Evolutionary conservation across 2,329 filamentous ascomycete species (phyloP).

Genomic region (Ophioceras dolichostomum): DNA sequence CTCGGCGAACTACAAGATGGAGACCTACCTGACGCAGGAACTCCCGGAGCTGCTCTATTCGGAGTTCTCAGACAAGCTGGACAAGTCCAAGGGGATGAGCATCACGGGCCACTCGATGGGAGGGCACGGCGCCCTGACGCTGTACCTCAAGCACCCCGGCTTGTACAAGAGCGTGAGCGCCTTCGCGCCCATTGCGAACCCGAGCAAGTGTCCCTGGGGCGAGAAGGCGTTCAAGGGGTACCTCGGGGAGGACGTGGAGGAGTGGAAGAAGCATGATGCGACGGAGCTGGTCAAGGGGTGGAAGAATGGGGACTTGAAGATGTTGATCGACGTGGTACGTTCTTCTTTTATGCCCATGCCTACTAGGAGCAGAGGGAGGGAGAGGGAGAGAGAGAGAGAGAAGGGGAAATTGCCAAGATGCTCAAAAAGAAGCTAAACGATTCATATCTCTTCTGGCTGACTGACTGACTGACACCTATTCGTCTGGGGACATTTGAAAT

Average conservation of each 20-base stretch:
- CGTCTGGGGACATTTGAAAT: background rate
- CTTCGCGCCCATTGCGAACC: conserved; percentile 85
- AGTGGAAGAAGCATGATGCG: conserved; percentile 84
- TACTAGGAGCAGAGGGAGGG: too few species aligned
- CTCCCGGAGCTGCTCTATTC: conserved; percentile 67
- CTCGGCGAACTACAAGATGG: conserved; percentile 78
- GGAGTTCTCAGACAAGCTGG: conserved; percentile 56
- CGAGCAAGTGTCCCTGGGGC: conserved; percentile 78
- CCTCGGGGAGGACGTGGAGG: conserved; percentile 61
- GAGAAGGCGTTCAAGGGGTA: conserved; percentile 92
- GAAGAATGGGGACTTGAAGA: conserved; percentile 52
- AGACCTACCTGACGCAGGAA: conserved; percentile 81
- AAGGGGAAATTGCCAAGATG: too few species aligned
- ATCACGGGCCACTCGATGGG: conserved; percentile 97
- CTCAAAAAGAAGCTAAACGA: too few species aligned
- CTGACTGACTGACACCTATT: background rate
- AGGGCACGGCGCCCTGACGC: conserved; percentile 83
- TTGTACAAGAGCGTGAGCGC: conserved; percentile 82
- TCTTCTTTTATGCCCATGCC: too few species aligned
- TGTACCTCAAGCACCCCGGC: conserved; percentile 86
- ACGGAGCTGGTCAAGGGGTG: conserved; percentile 75
- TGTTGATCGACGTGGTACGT: conserved; percentile 77
- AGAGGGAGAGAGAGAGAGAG: too few species aligned
- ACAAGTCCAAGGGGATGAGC: conserved; percentile 51
- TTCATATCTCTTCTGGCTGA: background rate